phyloP scores from a whole-genome alignment of 768 basidiomycete genomes.

The Roridomyces roridus region DNA sequence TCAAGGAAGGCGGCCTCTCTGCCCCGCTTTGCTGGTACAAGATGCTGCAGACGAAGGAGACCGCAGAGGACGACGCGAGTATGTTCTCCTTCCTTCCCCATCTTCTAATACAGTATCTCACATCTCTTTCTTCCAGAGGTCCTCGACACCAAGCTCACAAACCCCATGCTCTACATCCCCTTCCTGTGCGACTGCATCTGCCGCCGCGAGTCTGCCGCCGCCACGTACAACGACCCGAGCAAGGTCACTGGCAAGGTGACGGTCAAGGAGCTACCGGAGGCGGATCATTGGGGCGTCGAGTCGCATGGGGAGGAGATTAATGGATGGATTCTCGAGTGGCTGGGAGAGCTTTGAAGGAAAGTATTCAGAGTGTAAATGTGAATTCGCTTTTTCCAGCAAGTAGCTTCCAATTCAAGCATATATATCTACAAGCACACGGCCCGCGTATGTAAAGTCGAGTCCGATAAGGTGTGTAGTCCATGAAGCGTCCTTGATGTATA shows the following conservation, averaged over 20 bases:
- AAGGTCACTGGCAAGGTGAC: background rate
- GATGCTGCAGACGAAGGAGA: constrained; percentile 30
- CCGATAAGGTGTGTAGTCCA: no score
- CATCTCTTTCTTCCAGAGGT: background rate
- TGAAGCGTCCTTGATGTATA: no score
- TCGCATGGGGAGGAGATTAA: constrained; percentile 4
- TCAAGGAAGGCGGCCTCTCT: constrained; percentile 32
- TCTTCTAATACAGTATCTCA: background rate
- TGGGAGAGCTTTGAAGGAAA: background rate
- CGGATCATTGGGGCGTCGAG: constrained; percentile 3
- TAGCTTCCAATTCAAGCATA: no score
- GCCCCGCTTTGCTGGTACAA: constrained; percentile 44
- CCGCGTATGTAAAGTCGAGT: no score
- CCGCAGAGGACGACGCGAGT: constrained; percentile 42
- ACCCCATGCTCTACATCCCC: constrained; percentile 1
- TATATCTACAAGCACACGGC: no score
- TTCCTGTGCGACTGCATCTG: background rate
- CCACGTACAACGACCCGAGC: background rate
- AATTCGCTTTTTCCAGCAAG: no score
- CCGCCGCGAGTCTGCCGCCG: background rate
- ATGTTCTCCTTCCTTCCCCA: constrained; percentile 3
- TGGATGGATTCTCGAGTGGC: background rate
- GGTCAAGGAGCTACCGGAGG: background rate
- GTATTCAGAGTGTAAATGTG: no score
- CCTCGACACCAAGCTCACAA: background rate